Conservation (phyloP, 495 filamentous ascomycete genomes). For the Penicillium crystallinum region DNA sequence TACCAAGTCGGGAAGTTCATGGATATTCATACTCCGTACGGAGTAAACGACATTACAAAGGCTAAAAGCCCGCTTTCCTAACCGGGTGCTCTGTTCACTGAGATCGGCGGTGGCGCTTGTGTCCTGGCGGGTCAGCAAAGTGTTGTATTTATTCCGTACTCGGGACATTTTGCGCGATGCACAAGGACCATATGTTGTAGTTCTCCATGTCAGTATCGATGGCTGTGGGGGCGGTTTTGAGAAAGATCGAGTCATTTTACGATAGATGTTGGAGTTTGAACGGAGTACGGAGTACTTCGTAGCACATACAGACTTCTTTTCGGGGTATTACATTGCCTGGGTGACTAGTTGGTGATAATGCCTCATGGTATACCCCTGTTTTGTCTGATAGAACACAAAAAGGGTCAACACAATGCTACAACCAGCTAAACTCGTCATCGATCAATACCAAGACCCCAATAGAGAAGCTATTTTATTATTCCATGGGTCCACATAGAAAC, state of each 20-base stretch:
- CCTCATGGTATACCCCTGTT: neutral
- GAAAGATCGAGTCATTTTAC: neutral
- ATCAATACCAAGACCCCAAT: neutral
- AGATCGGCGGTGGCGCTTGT: slow-evolving; percentile 4
- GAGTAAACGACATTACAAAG: neutral
- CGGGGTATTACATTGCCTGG: neutral
- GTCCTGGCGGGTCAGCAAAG: neutral
- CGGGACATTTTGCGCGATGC: neutral
- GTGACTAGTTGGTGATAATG: neutral
- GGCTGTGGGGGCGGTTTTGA: too few species aligned
- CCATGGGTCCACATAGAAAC: too few species aligned
- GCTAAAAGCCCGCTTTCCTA: neutral
- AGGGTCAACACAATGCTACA: neutral
- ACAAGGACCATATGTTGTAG: neutral
- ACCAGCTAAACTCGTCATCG: neutral
- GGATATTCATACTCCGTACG: too few species aligned
- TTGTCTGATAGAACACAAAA: neutral
- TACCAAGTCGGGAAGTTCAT: neutral
- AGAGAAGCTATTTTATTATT: too few species aligned
- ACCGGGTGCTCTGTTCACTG: neutral
- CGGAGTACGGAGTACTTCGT: too few species aligned
- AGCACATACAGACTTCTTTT: neutral
- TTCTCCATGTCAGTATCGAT: too few species aligned
- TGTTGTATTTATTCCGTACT: neutral
- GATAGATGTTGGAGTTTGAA: neutral